phyloP scores from a whole-genome alignment of 2,329 filamentous ascomycete species.

The Neopestalotiopsis rosae region DNA sequence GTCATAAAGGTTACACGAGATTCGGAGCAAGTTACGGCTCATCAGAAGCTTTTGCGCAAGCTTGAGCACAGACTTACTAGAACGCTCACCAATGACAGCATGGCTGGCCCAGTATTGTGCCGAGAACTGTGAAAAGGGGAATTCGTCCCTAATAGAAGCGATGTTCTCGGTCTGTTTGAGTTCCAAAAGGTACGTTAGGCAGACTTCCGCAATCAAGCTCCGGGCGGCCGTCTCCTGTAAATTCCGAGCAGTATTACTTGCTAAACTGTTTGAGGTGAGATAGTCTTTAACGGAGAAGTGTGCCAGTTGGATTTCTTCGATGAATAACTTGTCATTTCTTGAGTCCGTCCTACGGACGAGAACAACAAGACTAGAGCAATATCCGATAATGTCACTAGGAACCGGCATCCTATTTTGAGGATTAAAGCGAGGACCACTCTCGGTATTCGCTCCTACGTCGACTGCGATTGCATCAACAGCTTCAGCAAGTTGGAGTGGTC shows the following conservation, averaged over 20 bases:
- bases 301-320: conserved; percentile 25
- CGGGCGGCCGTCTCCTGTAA: conserved; percentile 23
- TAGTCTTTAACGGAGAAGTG: conserved; percentile 40
- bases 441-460: not conserved
- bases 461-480: conserved; percentile 35
- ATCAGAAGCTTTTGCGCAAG: not conserved
- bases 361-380: conserved; percentile 32
- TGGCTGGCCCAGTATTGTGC: conserved; percentile 6
- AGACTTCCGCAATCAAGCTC: conserved; percentile 25
- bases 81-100: not conserved
- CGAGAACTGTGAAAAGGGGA: not conserved
- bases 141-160: not conserved
- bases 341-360: not conserved
- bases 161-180: not conserved
- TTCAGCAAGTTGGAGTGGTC: conserved; percentile 34
- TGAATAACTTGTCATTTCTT: not conserved
- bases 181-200: conserved; percentile 31
- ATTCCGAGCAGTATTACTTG: conserved; percentile 14
- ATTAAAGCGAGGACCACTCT: conserved; percentile 27
- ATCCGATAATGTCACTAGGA: conserved; percentile 29
- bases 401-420: conserved; percentile 30
- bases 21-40: not conserved
- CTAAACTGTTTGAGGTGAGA: conserved; percentile 28
- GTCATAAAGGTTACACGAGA: not conserved
- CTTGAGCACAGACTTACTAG: not conserved